Base-by-base conservation (phyloP, 225 moss, liverwort and hornwort species). In the Pseudoscleropodium purum region DNA sequence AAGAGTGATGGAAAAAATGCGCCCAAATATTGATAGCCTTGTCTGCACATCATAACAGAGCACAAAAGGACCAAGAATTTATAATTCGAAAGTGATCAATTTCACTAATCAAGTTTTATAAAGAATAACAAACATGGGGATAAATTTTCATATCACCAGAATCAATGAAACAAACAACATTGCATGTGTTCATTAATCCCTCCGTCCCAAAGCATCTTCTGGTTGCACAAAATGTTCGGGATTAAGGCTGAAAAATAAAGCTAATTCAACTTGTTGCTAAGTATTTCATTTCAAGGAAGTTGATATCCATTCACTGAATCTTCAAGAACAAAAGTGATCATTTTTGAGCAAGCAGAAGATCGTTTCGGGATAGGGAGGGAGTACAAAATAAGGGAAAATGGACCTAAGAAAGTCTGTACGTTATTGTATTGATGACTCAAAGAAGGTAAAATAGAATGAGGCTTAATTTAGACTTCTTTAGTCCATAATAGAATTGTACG, bases 1-100 rank as follows among this genome's bases (percentile, higher is more conserved):
- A 51, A 99, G 96, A 59, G 99, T 96, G 72, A 99, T 95, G 30
- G 96, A 93, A 88, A 99, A 97, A 92, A 99, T 95, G 67, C 96
- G 97, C 59, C 99, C 99, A 88, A 96, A 97, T 73, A 97, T 90
- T 52, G 99, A 99, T 52, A 97, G 87, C 85, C 97, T 95, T 70
- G 94, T 92, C 97, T 98, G 97, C 93, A 86, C 72, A 84, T 1
- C 72, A 84, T 1, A n/a, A 19, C 4, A 36, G 45, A 73, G 36
- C 15, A 26, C 77, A 26, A 57, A 69, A 49, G 9, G 56, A 36
- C 67, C 25, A 4, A 31, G 45, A 6, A 11, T 1, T 60, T 60
- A 37, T 1, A 6, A 56, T 56, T 37, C 37, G 25, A 56, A 52
- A 56, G 2, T 25, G 37, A 54, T 12, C 15, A 6, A 56, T 78